Conservation (phyloP, 805 yeast species). For the Kuraishia cidri region DNA sequence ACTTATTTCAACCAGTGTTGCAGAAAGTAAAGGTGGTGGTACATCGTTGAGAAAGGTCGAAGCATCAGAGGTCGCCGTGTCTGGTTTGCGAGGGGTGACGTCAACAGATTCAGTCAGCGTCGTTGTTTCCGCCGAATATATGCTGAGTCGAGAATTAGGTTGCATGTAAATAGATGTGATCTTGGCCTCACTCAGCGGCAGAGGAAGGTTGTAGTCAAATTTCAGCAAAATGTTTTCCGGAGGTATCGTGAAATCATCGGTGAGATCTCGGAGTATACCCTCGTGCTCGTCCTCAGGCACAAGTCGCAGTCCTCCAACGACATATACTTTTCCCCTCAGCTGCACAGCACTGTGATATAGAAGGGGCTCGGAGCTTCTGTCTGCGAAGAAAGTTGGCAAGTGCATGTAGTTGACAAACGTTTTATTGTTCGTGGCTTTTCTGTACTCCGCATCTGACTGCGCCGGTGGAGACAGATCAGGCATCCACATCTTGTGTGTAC, state of each 20-base stretch:
- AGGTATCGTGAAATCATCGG: constrained; percentile 21
- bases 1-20: constrained; percentile 40
- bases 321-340: constrained; percentile 24
- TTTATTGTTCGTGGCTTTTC: background rate
- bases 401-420: constrained; percentile 12
- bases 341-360: constrained; percentile 33
- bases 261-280: constrained; percentile 11
- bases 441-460: no score
- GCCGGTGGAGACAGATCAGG: no score
- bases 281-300: constrained; percentile 14
- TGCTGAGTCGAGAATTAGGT: constrained; percentile 26
- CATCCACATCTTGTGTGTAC: constrained; percentile 9
- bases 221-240: constrained; percentile 18
- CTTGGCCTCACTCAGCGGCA: constrained; percentile 32
- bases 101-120: constrained; percentile 14
- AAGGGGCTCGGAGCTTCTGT: constrained; percentile 28
- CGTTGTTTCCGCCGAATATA: constrained; percentile 28
- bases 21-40: constrained; percentile 45
- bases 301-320: constrained; percentile 35
- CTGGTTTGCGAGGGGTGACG: background rate
- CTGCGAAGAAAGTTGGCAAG: constrained; percentile 26
- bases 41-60: constrained; percentile 24
- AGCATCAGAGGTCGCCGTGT: constrained; percentile 13
- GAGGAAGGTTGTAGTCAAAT: constrained; percentile 28
- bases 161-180: constrained; percentile 31